Percentiles rank a stretch among this genome's conserved stretches.
Evolutionary conservation across 2,329 filamentous ascomycete species (phyloP).

Genomic region (Torrubiella hemipterigena): DNA sequence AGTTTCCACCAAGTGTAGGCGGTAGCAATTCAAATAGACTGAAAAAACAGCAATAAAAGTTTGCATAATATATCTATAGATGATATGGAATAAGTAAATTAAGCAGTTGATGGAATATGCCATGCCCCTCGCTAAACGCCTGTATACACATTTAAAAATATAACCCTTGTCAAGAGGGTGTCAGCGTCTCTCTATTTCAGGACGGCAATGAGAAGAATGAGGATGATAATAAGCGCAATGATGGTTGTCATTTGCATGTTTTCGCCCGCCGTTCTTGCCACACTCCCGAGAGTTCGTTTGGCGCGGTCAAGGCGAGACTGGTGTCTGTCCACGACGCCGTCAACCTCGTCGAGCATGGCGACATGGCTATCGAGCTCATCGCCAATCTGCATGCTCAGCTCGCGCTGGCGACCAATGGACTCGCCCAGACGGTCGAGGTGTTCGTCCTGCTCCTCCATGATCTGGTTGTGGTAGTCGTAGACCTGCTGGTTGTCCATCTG

Average conservation of each 20-base stretch:
- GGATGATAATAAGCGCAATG: slow-evolving; percentile 67
- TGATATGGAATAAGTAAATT: too few relatives aligned
- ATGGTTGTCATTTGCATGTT: slow-evolving; percentile 81
- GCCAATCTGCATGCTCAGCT: slow-evolving; percentile 90
- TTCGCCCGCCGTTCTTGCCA: slow-evolving; percentile 65
- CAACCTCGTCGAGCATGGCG: slow-evolving; percentile 78
- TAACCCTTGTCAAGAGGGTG: too few relatives aligned
- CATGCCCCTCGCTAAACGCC: background rate
- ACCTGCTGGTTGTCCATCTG: slow-evolving; percentile 71
- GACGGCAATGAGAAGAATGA: slow-evolving; percentile 73
- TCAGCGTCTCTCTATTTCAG: slow-evolving; percentile 62
- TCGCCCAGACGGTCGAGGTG: slow-evolving; percentile 83
- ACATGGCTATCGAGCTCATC: slow-evolving; percentile 91
- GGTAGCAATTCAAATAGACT: too few relatives aligned
- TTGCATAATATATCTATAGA: too few relatives aligned
- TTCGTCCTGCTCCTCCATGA: slow-evolving; percentile 82
- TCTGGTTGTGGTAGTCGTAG: slow-evolving; percentile 68
- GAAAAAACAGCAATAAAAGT: too few relatives aligned
- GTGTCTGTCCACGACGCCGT: slow-evolving; percentile 72
- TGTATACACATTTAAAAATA: too few relatives aligned
- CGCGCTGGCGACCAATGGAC: slow-evolving; percentile 77
- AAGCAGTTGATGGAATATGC: slow-evolving; percentile 3
- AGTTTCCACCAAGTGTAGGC: too few relatives aligned
- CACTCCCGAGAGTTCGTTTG: slow-evolving; percentile 54
- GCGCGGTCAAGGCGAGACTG: slow-evolving; percentile 65